Evolutionary conservation across 495 filamentous ascomycete species (phyloP).

Genomic region (Penicillium cataractarum): DNA sequence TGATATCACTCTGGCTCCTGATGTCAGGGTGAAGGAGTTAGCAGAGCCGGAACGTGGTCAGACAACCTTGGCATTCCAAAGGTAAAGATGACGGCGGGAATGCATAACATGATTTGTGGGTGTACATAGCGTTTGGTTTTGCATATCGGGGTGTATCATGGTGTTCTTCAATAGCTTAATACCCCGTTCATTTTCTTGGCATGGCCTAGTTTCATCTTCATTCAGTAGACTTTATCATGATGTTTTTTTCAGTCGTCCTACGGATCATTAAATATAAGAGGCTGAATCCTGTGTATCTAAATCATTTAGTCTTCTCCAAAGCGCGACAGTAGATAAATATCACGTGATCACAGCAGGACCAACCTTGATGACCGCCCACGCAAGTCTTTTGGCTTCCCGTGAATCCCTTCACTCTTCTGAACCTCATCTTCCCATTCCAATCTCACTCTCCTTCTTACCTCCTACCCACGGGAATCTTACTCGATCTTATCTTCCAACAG

Average conservation of each 20-base stretch:
- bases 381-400: slow-evolving; percentile 14
- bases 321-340: background rate
- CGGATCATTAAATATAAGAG: no score
- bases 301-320: background rate
- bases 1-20: slow-evolving; percentile 67
- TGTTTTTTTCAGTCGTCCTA: background rate
- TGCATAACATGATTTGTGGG: background rate
- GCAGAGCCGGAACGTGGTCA: slow-evolving; percentile 64
- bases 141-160: background rate
- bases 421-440: slow-evolving; percentile 7
- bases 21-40: slow-evolving; percentile 86
- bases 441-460: slow-evolving; percentile 8
- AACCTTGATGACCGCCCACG: slow-evolving; percentile 4
- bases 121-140: background rate
- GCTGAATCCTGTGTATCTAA: no score
- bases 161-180: background rate
- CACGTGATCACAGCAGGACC: slow-evolving; percentile 10
- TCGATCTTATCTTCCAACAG: slow-evolving; percentile 1
- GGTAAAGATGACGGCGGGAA: slow-evolving; percentile 7
- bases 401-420: slow-evolving; percentile 18
- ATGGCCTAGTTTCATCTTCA: background rate
- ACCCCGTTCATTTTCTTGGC: background rate
- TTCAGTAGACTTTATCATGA: background rate
- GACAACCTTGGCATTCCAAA: slow-evolving; percentile 38
- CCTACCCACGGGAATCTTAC: slow-evolving; percentile 8